Conservation (phyloP, 1,284 basidiomycete species). For the Apiotrichum veenhuisii region DNA sequence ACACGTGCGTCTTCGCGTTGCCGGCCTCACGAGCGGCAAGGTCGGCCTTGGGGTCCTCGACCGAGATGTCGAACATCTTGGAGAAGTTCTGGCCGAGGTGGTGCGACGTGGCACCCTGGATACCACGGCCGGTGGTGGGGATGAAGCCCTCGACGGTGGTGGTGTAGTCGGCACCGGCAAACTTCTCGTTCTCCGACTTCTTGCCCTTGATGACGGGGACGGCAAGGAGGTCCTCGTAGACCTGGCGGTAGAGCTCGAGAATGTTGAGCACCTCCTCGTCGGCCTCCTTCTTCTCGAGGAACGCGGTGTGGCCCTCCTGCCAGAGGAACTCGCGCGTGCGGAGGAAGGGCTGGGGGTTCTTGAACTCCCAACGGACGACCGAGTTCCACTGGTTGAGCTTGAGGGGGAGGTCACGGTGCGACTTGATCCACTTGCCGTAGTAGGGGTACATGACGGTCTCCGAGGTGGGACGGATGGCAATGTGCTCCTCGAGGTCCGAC, state of each 20-base stretch:
- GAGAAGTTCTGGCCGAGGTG: slow-evolving; percentile 99
- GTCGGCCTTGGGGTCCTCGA: slow-evolving; percentile 71
- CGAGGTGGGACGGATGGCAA: slow-evolving; percentile 96
- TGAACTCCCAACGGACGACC: slow-evolving; percentile 99
- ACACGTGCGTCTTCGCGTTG: slow-evolving; percentile 67
- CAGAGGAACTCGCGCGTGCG: slow-evolving; percentile 98
- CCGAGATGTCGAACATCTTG: slow-evolving; percentile 96
- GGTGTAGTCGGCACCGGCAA: slow-evolving; percentile 96
- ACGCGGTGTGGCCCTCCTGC: slow-evolving; percentile 99
- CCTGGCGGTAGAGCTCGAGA: slow-evolving; percentile 88
- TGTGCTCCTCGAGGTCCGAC: slow-evolving; percentile 92
- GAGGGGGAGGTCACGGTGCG: slow-evolving; percentile 92
- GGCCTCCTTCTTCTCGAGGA: slow-evolving; percentile 82
- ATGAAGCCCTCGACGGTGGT: slow-evolving; percentile 98
- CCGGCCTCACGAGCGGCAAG: slow-evolving; percentile 25
- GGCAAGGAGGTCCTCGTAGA: slow-evolving; percentile 96
- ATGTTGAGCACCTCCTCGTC: slow-evolving; percentile 89
- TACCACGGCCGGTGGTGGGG: slow-evolving; percentile 93
- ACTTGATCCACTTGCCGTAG: slow-evolving; percentile 98
- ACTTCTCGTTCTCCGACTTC: slow-evolving; percentile 99
- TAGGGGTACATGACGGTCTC: slow-evolving; percentile 99
- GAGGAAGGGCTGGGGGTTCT: slow-evolving; percentile 97
- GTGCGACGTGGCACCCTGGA: slow-evolving; percentile 97
- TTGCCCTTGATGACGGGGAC: slow-evolving; percentile 95
- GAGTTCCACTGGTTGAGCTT: slow-evolving; percentile 99